Conservation (phyloP, 2,329 filamentous ascomycete genomes). For the Colletotrichum endophyticum region DNA sequence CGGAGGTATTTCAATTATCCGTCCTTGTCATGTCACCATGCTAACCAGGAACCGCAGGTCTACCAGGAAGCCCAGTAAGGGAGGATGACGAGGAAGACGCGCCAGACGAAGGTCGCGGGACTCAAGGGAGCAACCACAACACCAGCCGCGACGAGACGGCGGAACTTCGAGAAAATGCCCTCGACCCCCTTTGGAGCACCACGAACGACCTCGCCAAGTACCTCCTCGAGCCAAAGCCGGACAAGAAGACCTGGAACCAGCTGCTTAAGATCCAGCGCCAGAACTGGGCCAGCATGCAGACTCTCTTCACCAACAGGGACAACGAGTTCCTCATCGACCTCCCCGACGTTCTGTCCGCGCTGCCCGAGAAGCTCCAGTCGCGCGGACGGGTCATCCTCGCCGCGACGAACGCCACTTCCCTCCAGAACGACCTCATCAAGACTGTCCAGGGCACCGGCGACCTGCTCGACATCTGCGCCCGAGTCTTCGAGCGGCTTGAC, state of each 20-base stretch:
- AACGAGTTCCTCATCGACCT: constrained; percentile 33
- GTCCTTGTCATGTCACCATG: background rate
- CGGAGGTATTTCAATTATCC: background rate
- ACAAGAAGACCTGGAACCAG: background rate
- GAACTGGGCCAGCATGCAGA: constrained; percentile 28
- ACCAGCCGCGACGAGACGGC: background rate
- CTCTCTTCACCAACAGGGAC: constrained; percentile 25
- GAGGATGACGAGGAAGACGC: background rate
- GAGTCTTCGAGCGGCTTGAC: constrained; percentile 34
- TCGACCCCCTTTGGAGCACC: constrained; percentile 30
- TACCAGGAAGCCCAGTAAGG: background rate
- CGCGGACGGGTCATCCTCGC: constrained; percentile 25
- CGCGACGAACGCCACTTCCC: constrained; percentile 38
- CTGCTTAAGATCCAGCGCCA: constrained; percentile 15
- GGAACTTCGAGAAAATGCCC: constrained; percentile 12
- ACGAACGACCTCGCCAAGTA: constrained; percentile 30
- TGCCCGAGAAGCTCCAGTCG: background rate
- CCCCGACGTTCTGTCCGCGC: background rate
- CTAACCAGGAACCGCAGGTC: background rate
- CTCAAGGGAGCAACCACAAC: background rate
- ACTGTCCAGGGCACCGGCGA: constrained; percentile 20
- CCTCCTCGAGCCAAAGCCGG: constrained; percentile 19
- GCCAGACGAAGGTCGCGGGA: background rate
- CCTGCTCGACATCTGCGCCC: constrained; percentile 23
- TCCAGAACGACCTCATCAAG: constrained; percentile 30